Base-by-base conservation (phyloP, 257 asterid species). In the Echium plantagineum region DNA sequence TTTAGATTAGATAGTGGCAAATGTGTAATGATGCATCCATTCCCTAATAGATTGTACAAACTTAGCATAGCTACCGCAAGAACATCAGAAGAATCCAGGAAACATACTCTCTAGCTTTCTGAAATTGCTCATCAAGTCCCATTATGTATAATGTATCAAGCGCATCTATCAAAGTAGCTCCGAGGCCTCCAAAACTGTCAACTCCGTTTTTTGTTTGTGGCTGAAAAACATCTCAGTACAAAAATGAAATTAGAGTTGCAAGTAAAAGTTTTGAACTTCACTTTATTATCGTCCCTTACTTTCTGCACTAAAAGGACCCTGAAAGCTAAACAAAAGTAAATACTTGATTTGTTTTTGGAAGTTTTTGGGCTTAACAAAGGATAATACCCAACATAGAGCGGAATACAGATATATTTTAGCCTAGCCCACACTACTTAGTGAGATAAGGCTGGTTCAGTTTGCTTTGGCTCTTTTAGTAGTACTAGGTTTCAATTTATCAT, bases 131-230 rank as follows among this genome's bases (percentile, higher is more conserved):
- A 61, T 93, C 86, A 76, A 93, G 69, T 68, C 99, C 99, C 99
- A 93, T 93, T 67, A 93, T 89, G 73, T 86, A 89, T 64, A 93
- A 71, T 3, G 99, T 93, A 78, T 93, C 99, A 56, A 93, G 97
- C 69, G 96, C 71, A 81, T 93, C 99, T 70, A 93, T 75, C 62
- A 93, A 63, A 65, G 99, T 93, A 54, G 99, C 99, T 75, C 99
- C 99, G 73, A 93, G 97, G 57, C 99, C 99, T 70, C 99, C 99
- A 65, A 93, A 93, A 94, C 97, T 93, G 75, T 93, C 84, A 65
- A 93, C 83, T 13, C 99, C 97, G 58, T 67, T 85, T 78, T 78
- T 81, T 22, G 99, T 60, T 65, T 89, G 96, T 58, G 99, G 99
- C 99, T 93, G 67, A 61, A 75, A 75, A 68, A 57, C 65, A 74